These are phyloP conservation scores for Balakata baccata DNA, from an alignment of 345 rosid species.

Conservation along the genomic window DNA sequence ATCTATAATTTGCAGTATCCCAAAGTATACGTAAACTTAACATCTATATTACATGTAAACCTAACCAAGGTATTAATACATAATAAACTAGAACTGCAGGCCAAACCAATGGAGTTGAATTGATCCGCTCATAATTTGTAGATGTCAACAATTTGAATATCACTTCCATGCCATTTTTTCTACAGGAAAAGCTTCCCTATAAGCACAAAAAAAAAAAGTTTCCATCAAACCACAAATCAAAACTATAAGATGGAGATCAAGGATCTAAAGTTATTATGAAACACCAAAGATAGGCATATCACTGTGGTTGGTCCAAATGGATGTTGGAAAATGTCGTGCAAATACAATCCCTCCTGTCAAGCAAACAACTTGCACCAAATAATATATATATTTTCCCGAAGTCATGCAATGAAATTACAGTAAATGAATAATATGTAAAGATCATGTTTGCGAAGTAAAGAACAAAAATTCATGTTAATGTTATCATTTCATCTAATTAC, in stretches of 20 bases:
- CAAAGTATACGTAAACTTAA: no score
- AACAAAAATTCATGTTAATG: no score
- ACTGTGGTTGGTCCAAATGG: neutral
- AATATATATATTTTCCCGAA: neutral
- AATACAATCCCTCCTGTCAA: no score
- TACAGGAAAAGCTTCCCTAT: slow-evolving; percentile 49
- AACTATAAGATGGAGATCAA: neutral
- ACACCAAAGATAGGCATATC: neutral
- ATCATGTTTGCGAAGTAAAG: no score
- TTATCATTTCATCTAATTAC: no score
- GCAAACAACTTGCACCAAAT: no score
- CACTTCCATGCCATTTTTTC: slow-evolving; percentile 70
- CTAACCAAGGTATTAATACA: no score
- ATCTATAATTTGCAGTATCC: no score
- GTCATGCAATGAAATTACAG: neutral
- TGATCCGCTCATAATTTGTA: slow-evolving; percentile 51
- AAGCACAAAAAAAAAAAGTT: slow-evolving; percentile 15
- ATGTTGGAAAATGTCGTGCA: neutral
- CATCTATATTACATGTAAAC: no score
- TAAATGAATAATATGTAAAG: neutral
- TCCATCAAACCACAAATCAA: neutral
- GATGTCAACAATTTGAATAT: slow-evolving; percentile 51
- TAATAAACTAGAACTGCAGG: no score
- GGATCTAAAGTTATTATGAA: neutral
- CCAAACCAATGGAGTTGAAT: slow-evolving; percentile 39